Conservation (phyloP, 2,329 filamentous ascomycete genomes). For the Beauveria scarabaeidicola region DNA sequence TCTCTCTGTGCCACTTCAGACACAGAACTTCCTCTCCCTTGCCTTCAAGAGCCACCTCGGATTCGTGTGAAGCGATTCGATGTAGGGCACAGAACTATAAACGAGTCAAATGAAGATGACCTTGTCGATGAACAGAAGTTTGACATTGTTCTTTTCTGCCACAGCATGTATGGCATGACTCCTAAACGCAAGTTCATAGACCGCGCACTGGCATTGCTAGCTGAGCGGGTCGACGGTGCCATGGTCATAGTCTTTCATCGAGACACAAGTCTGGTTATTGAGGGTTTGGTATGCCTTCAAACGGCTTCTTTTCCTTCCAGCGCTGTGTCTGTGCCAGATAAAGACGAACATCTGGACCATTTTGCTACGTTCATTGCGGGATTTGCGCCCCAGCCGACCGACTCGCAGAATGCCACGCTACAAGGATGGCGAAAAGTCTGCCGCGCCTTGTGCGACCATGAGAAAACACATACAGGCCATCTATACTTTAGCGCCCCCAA, state of each 20-base stretch:
- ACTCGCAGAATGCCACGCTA: conserved; percentile 23
- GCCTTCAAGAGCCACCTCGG: neutral
- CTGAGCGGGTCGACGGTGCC: neutral
- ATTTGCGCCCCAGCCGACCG: conserved; percentile 25
- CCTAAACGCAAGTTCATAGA: conserved; percentile 24
- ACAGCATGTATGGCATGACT: conserved; percentile 55
- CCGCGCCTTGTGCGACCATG: conserved; percentile 34
- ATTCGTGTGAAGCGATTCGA: neutral
- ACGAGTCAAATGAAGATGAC: neutral
- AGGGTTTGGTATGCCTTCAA: neutral
- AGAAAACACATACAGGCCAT: conserved; percentile 25
- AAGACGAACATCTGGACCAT: conserved; percentile 36
- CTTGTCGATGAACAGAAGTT: conserved; percentile 28
- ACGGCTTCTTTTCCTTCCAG: neutral
- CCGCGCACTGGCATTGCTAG: neutral
- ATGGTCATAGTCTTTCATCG: neutral
- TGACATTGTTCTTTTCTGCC: conserved; percentile 52
- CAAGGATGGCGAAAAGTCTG: conserved; percentile 43
- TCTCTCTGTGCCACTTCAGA: neutral
- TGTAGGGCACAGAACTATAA: neutral
- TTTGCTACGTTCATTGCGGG: conserved; percentile 47
- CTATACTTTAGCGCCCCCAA: conserved; percentile 42
- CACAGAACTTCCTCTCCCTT: neutral
- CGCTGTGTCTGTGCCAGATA: neutral
- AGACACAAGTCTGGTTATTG: neutral